These are phyloP conservation scores for Tolypocladium nubicola DNA, from an alignment of 2,329 filamentous ascomycete species.

Conservation along the genomic window DNA sequence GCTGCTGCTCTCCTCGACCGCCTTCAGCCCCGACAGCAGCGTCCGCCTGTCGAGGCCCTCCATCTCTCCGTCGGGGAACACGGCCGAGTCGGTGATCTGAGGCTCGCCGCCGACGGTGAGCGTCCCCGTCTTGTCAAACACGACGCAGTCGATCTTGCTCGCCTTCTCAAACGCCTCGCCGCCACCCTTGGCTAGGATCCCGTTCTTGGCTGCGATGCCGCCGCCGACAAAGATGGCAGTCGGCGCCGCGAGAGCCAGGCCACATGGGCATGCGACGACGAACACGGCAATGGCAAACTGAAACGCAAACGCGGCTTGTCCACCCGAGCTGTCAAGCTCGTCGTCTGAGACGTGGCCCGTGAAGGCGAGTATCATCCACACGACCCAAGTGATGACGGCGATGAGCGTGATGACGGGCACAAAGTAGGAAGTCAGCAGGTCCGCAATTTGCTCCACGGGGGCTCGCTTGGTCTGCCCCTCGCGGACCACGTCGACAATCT, in stretches of 20 bases:
- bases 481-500: conserved; percentile 66
- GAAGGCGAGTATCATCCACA: conserved; percentile 58
- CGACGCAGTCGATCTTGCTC: conserved; percentile 64
- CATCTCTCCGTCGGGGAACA: conserved; percentile 23
- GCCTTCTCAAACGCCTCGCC: conserved; percentile 82
- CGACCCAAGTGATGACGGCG: conserved; percentile 59
- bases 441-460: conserved; percentile 65
- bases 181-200: conserved; percentile 74
- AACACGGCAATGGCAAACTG: conserved; percentile 82
- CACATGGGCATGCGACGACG: conserved; percentile 78
- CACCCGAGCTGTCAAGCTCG: conserved; percentile 48
- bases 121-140: conserved; percentile 86
- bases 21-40: conserved; percentile 44
- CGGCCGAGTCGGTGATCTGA: conserved; percentile 46
- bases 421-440: conserved; percentile 64
- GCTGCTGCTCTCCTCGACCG: conserved; percentile 59
- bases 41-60: conserved; percentile 12
- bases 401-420: conserved; percentile 62
- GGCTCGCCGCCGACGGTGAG: conserved; percentile 66
- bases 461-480: conserved; percentile 69
- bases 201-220: conserved; percentile 67
- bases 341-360: conserved; percentile 43
- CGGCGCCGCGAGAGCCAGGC: conserved; percentile 73
- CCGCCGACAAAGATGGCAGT: conserved; percentile 79
- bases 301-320: conserved; percentile 63